Percentiles rank a stretch among this genome's conserved stretches.
Evolutionary conservation across 1,284 basidiomycete species (phyloP).

Genomic region (Xanthoconium separans): DNA sequence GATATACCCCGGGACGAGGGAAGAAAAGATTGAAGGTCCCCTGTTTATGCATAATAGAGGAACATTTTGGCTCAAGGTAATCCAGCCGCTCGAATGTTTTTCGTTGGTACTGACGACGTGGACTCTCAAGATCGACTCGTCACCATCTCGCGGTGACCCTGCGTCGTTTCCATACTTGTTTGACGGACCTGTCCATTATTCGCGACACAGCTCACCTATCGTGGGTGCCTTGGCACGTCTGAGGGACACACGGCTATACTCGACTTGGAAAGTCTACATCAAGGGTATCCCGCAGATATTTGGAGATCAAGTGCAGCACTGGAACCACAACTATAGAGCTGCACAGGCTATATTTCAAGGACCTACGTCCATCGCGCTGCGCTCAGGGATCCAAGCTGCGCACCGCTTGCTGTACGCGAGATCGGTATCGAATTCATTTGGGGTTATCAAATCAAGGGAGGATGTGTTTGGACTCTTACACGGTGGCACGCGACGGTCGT

Average conservation of each 20-base stretch:
- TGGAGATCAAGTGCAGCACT: constrained; percentile 56
- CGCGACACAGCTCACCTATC: constrained; percentile 66
- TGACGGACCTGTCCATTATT: constrained; percentile 70
- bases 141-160: constrained; percentile 39
- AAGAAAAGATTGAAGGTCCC: constrained; percentile 55
- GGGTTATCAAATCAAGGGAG: constrained; percentile 47
- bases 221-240: constrained; percentile 60
- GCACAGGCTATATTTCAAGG: constrained; percentile 71
- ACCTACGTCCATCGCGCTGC: constrained; percentile 57
- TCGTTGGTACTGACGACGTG: constrained; percentile 11
- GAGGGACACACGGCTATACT: constrained; percentile 66
- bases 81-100: background rate
- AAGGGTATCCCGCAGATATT: constrained; percentile 60
- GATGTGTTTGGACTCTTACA: constrained; percentile 54
- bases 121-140: constrained; percentile 40
- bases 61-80: constrained; percentile 67
- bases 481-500: constrained; percentile 34
- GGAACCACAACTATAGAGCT: constrained; percentile 65
- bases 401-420: constrained; percentile 75
- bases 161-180: constrained; percentile 56
- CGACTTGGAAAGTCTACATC: constrained; percentile 77
- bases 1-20: constrained; percentile 56
- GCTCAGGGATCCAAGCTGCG: constrained; percentile 65
- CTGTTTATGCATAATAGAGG: constrained; percentile 50
- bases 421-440: constrained; percentile 60